Conservation (phyloP, 2,329 filamentous ascomycete species). For the Hypoxylon sp. region DNA sequence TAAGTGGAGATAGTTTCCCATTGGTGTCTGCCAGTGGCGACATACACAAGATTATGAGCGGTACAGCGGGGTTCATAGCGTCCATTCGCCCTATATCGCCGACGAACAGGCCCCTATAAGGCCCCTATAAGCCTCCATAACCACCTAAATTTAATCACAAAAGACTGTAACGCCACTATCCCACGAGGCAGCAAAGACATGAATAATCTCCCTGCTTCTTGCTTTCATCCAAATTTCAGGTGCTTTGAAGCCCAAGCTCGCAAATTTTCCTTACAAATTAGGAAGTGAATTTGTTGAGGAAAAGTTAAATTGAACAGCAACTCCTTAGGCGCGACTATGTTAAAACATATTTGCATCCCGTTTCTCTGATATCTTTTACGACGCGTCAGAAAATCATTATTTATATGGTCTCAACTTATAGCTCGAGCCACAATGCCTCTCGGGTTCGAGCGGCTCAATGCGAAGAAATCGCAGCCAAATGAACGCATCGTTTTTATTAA, state of each 20-base stretch:
- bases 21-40: background rate
- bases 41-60: constrained; percentile 12
- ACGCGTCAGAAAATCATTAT: background rate
- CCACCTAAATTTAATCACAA: background rate
- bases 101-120: constrained; percentile 13
- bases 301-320: background rate
- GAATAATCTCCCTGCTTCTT: background rate
- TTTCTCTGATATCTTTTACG: too few species aligned
- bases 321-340: background rate
- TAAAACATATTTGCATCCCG: background rate
- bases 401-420: background rate
- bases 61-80: constrained; percentile 23
- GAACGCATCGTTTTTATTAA: constrained; percentile 88
- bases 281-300: background rate
- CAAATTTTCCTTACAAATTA: background rate
- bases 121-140: constrained; percentile 6
- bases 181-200: background rate
- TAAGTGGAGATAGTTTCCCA: background rate
- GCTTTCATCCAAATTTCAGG: background rate
- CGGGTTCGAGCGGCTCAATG: constrained; percentile 84
- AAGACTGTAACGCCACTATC: background rate
- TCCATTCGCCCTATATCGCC: constrained; percentile 14
- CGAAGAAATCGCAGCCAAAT: constrained; percentile 80
- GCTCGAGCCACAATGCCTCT: constrained; percentile 75
- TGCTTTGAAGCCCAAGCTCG: background rate